Conservation (phyloP, 306 rosid species). For the Psophocarpus tetragonolobus region DNA sequence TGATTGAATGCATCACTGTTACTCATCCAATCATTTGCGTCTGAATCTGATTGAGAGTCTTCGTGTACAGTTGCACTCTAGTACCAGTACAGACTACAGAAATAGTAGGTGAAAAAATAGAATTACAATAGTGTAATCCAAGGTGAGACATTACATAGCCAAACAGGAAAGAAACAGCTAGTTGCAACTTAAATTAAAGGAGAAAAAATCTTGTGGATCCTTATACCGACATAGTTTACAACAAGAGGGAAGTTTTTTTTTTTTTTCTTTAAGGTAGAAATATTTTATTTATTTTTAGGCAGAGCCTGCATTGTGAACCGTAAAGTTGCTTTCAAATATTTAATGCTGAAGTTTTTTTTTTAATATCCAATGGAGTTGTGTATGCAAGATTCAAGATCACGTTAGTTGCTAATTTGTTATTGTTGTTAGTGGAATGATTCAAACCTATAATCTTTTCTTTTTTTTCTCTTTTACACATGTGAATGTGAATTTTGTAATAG, state of each 20-base stretch:
- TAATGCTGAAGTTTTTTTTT: too few species aligned
- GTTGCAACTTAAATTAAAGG: not conserved
- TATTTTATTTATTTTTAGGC: too few species aligned
- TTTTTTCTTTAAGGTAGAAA: not conserved
- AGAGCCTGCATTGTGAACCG: too few species aligned
- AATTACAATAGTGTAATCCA: not conserved
- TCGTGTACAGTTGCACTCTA: slow-evolving; percentile 23
- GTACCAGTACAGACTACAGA: not conserved
- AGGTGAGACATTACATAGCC: not conserved
- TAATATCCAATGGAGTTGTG: too few species aligned
- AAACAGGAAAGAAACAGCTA: not conserved
- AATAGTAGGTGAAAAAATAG: not conserved
- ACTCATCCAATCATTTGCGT: slow-evolving; percentile 40
- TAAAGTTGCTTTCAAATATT: too few species aligned
- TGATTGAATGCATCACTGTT: slow-evolving; percentile 35
- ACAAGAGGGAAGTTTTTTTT: not conserved
- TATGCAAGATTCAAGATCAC: too few species aligned
- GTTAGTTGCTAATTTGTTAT: too few species aligned
- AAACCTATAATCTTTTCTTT: too few species aligned
- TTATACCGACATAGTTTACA: not conserved
- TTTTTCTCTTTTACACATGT: too few species aligned
- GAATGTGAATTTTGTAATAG: too few species aligned
- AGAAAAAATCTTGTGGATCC: not conserved
- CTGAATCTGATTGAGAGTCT: slow-evolving; percentile 38
- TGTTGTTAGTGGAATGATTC: too few species aligned